phyloP scores from a whole-genome alignment of 129 eudicot species.

The Silybum marianum region DNA sequence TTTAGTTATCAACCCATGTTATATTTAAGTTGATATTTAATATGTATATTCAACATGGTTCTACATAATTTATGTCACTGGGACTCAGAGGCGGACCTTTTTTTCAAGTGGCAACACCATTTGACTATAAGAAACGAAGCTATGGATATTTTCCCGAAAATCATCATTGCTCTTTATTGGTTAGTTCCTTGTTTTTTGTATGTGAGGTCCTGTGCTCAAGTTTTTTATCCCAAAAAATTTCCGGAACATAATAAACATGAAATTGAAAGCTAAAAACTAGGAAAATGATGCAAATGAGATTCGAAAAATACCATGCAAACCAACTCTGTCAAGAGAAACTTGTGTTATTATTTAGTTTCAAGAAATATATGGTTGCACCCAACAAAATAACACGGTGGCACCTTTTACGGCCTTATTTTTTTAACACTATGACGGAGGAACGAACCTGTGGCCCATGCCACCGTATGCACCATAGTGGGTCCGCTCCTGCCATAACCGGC shows the following conservation, averaged over 20 bases:
- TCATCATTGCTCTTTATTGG: not conserved
- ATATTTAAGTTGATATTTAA: not conserved
- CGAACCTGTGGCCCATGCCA: too few species aligned
- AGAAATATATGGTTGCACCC: not conserved
- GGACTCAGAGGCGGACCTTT: not conserved
- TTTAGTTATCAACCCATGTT: not conserved
- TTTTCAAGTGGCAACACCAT: too few species aligned
- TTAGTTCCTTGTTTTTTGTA: not conserved
- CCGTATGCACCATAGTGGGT: too few species aligned
- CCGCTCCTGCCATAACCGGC: too few species aligned
- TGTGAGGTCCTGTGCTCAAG: not conserved
- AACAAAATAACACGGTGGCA: not conserved
- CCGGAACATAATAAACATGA: not conserved
- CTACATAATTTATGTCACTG: not conserved
- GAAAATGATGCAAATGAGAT: not conserved
- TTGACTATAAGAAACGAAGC: too few species aligned
- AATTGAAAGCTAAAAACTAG: not conserved
- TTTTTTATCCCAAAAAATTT: too few species aligned
- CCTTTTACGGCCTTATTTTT: not conserved
- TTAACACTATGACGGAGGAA: too few species aligned
- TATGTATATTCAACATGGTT: not conserved
- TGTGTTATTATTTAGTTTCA: not conserved
- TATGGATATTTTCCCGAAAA: not conserved
- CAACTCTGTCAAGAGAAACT: not conserved
- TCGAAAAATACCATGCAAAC: too few species aligned